Conservation (phyloP, 306 rosid genomes). For the Rosa multiflora region DNA sequence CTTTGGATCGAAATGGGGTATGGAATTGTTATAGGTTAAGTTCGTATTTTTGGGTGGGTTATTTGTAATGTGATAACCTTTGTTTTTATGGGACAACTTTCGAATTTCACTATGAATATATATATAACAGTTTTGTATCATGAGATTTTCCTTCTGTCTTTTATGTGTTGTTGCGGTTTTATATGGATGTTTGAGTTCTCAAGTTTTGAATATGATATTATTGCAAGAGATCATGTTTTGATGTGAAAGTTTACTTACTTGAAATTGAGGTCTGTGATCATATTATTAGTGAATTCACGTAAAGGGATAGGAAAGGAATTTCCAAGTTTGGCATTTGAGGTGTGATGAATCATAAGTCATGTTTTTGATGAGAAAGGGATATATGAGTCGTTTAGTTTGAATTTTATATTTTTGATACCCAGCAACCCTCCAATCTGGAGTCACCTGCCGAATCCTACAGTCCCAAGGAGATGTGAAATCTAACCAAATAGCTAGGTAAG, state of each 20-base stretch:
- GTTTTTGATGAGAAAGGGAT: background rate
- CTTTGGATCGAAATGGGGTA: conserved; percentile 14
- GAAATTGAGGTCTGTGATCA: background rate
- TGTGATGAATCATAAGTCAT: background rate
- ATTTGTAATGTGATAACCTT: background rate
- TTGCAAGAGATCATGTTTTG: background rate
- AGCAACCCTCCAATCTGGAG: too few species aligned
- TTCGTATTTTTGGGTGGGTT: background rate
- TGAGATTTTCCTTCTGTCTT: background rate
- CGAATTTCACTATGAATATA: background rate
- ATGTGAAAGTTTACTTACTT: background rate
- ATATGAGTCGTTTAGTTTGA: background rate
- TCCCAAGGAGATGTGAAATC: too few species aligned
- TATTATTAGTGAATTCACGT: background rate
- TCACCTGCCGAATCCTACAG: too few species aligned
- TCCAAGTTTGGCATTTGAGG: background rate
- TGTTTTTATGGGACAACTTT: background rate
- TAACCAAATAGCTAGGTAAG: too few species aligned
- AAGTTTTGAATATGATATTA: background rate
- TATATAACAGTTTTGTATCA: background rate
- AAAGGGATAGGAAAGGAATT: background rate
- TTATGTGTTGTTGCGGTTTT: background rate
- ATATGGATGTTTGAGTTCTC: background rate
- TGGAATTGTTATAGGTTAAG: conserved; percentile 2
- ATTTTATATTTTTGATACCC: too few species aligned